These are phyloP conservation scores for Phytopythium sindhum DNA, from an alignment of 352 stramenopile species.

Conservation along the genomic window DNA sequence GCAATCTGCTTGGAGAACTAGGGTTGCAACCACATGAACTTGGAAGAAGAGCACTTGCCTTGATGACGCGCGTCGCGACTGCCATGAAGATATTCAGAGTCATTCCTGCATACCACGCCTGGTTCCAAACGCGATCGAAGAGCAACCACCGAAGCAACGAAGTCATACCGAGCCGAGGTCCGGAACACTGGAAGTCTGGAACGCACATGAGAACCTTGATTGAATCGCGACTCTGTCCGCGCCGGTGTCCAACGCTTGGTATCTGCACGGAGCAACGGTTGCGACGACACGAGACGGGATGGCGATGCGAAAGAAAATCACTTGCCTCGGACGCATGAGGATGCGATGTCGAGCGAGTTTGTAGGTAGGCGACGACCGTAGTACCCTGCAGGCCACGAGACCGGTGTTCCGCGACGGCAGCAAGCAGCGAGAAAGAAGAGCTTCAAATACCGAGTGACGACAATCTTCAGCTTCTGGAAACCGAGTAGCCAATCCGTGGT, in stretches of 20 bases:
- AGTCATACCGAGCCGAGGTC: neutral
- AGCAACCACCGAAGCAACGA: neutral
- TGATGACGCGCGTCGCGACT: too few relatives aligned
- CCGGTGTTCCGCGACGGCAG: neutral
- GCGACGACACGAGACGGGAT: neutral
- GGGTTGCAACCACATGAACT: too few relatives aligned
- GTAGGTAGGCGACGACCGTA: too few relatives aligned
- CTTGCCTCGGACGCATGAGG: neutral
- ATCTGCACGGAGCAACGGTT: neutral
- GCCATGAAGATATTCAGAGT: neutral
- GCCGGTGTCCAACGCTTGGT: neutral
- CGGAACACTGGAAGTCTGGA: neutral
- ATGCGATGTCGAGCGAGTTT: neutral
- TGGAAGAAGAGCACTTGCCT: too few relatives aligned
- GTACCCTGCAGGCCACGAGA: neutral
- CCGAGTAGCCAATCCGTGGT: too few relatives aligned
- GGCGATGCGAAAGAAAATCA: neutral
- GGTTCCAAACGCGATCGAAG: neutral
- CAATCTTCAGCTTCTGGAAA: too few relatives aligned
- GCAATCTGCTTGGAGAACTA: too few relatives aligned
- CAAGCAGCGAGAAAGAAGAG: neutral
- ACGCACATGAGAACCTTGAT: neutral
- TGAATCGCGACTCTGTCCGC: neutral
- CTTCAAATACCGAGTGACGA: neutral
- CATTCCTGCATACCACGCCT: neutral